Evolutionary conservation across 2,329 filamentous ascomycete species (phyloP).

Genomic region (Scorias spongiosa): DNA sequence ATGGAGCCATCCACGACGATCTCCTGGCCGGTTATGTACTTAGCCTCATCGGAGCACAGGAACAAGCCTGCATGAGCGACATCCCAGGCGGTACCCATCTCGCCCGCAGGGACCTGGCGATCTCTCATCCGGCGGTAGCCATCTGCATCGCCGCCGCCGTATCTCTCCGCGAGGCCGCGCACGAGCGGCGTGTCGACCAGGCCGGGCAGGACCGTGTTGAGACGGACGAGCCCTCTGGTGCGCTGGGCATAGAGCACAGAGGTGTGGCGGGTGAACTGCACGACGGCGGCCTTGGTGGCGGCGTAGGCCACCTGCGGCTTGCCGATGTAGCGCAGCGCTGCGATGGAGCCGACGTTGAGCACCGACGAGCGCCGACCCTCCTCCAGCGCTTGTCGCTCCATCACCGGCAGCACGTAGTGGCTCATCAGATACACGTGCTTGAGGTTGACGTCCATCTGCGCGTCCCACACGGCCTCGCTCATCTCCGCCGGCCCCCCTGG

Average conservation of each 20-base stretch:
- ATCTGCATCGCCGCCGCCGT: slow-evolving; percentile 30
- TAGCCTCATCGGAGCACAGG: slow-evolving; percentile 42
- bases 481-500: slow-evolving; percentile 36
- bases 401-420: slow-evolving; percentile 38
- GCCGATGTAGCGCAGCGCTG: slow-evolving; percentile 36
- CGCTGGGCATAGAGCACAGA: slow-evolving; percentile 42
- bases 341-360: slow-evolving; percentile 27
- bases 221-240: slow-evolving; percentile 26
- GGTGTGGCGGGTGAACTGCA: slow-evolving; percentile 63
- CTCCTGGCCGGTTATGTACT: slow-evolving; percentile 45
- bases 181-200: slow-evolving; percentile 42
- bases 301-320: slow-evolving; percentile 42
- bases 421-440: slow-evolving; percentile 40
- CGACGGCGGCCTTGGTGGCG: slow-evolving; percentile 64
- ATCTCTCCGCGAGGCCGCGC: slow-evolving; percentile 30
- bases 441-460: slow-evolving; percentile 40
- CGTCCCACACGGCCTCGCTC: slow-evolving; percentile 35
- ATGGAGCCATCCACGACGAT: slow-evolving; percentile 23
- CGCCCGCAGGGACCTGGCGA: slow-evolving; percentile 42
- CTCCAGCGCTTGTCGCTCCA: slow-evolving; percentile 30
- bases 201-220: slow-evolving; percentile 43
- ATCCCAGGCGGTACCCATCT: slow-evolving; percentile 45
- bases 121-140: slow-evolving; percentile 38
- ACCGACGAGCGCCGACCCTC: slow-evolving; percentile 24
- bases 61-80: slow-evolving; percentile 43